Conservation (phyloP, 108 stramenopile genomes). For the Cyclotella cryptica region DNA sequence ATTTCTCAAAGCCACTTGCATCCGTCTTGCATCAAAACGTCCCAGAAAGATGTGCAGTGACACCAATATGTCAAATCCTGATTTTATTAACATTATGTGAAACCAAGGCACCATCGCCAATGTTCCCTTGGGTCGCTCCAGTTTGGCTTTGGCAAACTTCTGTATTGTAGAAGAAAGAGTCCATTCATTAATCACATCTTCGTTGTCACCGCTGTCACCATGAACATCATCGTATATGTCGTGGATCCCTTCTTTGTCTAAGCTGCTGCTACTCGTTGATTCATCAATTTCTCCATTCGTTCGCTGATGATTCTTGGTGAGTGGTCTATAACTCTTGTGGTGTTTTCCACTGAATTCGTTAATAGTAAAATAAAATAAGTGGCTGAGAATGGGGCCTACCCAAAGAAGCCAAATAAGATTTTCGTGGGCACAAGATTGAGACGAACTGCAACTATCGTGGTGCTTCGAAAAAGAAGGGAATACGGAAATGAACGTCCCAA, state of each 20-base stretch:
- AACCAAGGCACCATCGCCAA: slow-evolving; percentile 72
- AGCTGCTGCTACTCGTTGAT: slow-evolving; percentile 35
- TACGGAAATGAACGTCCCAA: slow-evolving; percentile 29
- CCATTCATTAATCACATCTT: slow-evolving; percentile 30
- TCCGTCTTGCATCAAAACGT: slow-evolving; percentile 65
- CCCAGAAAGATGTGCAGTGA: slow-evolving; percentile 68
- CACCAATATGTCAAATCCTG: slow-evolving; percentile 54
- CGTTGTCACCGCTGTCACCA: slow-evolving; percentile 4
- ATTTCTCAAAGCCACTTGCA: slow-evolving; percentile 55
- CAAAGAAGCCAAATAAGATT: slow-evolving; percentile 49
- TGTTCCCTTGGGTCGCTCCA: slow-evolving; percentile 54
- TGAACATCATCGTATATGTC: slow-evolving; percentile 4
- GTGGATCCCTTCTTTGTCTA: slow-evolving; percentile 26
- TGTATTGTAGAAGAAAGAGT: slow-evolving; percentile 51
- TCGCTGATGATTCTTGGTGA: background rate
- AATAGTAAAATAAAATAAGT: slow-evolving; percentile 39
- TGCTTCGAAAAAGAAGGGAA: slow-evolving; percentile 13
- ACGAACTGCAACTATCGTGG: slow-evolving; percentile 20
- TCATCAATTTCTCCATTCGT: slow-evolving; percentile 10
- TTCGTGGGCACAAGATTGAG: slow-evolving; percentile 48
- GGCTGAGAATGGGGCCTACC: slow-evolving; percentile 30
- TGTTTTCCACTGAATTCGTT: slow-evolving; percentile 56
- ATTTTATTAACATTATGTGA: slow-evolving; percentile 49
- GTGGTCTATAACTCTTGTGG: slow-evolving; percentile 28
- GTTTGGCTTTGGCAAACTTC: slow-evolving; percentile 35